Percentiles rank a stretch among this genome's conserved stretches.
phyloP scores from a whole-genome alignment of 163 green algal species.

The Scenedesmus sp. region DNA sequence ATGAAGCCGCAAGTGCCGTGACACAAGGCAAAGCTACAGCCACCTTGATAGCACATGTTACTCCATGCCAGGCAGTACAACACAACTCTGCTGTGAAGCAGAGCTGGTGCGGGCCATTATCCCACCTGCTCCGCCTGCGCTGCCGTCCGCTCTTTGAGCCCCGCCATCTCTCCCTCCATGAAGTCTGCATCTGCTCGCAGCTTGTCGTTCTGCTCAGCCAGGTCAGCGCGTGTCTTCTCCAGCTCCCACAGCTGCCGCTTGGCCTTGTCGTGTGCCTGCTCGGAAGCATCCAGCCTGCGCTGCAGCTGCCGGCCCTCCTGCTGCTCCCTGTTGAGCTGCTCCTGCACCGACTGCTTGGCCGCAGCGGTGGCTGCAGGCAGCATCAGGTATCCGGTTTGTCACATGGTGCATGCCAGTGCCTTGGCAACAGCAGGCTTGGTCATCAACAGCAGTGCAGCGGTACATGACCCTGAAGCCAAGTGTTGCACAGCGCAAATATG shows the following conservation, averaged over 20 bases:
- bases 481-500: background rate
- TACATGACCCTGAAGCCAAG: background rate
- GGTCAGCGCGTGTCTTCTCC: constrained; percentile 1
- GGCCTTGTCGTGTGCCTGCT: background rate
- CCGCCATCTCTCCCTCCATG: constrained; percentile 37
- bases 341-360: background rate
- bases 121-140: constrained; percentile 35
- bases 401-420: background rate
- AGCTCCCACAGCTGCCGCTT: constrained; percentile 46
- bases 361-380: constrained; percentile 25
- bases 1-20: background rate
- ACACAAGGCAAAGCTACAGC: too few species aligned
- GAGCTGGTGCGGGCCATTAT: background rate
- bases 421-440: background rate
- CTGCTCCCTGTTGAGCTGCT: background rate
- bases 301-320: constrained; percentile 21
- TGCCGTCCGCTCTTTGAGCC: background rate
- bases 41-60: background rate
- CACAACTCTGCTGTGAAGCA: background rate
- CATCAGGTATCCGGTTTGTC: background rate
- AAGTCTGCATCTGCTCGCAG: constrained; percentile 5
- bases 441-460: background rate
- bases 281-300: background rate
- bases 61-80: background rate
- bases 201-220: constrained; percentile 18